Evolutionary conservation across 2,329 filamentous ascomycete genomes (phyloP).

Genomic region (Cercospora sojina): DNA sequence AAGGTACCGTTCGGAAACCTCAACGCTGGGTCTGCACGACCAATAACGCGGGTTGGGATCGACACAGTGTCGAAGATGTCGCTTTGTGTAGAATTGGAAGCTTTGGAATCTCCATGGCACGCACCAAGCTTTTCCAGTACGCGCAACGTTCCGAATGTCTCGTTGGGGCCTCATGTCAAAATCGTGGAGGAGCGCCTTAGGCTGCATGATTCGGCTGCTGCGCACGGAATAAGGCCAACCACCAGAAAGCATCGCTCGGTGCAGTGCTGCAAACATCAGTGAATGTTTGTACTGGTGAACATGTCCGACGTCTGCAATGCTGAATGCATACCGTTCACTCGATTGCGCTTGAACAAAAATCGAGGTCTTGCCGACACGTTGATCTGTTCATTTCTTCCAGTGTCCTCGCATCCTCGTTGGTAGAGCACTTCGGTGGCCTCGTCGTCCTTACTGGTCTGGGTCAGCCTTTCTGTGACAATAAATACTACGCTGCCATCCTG

Average conservation of each 20-base stretch:
- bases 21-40: neutral
- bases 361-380: neutral
- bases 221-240: neutral
- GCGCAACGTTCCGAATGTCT: neutral
- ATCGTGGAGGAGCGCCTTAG: neutral
- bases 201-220: neutral
- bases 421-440: neutral
- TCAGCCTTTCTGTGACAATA: neutral
- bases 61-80: neutral
- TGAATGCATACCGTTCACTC: neutral
- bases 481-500: neutral
- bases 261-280: neutral
- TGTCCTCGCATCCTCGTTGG: neutral
- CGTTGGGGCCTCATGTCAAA: neutral
- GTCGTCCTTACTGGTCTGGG: neutral
- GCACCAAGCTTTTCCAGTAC: neutral
- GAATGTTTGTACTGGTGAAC: neutral
- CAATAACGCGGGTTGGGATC: neutral
- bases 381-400: neutral
- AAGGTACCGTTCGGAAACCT: neutral
- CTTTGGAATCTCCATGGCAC: neutral
- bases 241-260: neutral
- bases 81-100: neutral
- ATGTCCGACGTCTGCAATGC: neutral
- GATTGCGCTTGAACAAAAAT: neutral